Conservation (phyloP, 345 rosid species). For the Lepidium sativum region DNA sequence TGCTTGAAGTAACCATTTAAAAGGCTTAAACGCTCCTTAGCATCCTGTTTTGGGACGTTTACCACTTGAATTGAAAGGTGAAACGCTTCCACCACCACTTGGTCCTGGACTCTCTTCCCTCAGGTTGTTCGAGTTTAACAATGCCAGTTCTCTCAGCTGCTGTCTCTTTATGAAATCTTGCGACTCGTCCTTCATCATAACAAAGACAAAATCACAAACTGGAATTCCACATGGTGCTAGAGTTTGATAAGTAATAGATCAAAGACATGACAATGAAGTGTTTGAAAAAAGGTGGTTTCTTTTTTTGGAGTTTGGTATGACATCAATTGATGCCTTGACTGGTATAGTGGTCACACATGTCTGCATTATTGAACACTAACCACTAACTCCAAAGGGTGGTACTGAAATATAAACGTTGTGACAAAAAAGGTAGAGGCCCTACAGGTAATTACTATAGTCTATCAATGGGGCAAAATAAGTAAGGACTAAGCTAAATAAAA, state of each 20-base stretch:
- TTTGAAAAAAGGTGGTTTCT: background rate
- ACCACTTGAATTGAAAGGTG: constrained; percentile 96
- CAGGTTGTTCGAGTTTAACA: constrained; percentile 84
- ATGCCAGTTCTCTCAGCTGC: constrained; percentile 86
- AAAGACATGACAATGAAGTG: background rate
- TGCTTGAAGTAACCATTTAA: constrained; percentile 15
- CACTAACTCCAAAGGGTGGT: constrained; percentile 18
- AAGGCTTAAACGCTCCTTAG: constrained; percentile 25
- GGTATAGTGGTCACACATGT: constrained; percentile 23
- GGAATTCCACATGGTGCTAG: background rate
- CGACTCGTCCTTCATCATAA: constrained; percentile 69
- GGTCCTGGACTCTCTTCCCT: constrained; percentile 99
- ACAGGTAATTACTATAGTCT: constrained; percentile 16
- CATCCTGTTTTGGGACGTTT: constrained; percentile 97
- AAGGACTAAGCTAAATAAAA: constrained; percentile 2
- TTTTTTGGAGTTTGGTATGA: constrained; percentile 16
- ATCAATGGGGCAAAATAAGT: constrained; percentile 6
- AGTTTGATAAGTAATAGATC: background rate
- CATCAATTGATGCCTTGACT: constrained; percentile 10
- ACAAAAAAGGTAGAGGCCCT: constrained; percentile 14
- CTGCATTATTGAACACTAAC: constrained; percentile 18
- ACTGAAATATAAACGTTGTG: constrained; percentile 13
- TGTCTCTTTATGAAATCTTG: constrained; percentile 95
- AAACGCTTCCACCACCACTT: constrained; percentile 56
- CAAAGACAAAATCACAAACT: background rate